Percentiles rank a stretch among this genome's conserved stretches.
phyloP scores from a whole-genome alignment of 1,139 yeast species.

The Kluyveromyces sp. region DNA sequence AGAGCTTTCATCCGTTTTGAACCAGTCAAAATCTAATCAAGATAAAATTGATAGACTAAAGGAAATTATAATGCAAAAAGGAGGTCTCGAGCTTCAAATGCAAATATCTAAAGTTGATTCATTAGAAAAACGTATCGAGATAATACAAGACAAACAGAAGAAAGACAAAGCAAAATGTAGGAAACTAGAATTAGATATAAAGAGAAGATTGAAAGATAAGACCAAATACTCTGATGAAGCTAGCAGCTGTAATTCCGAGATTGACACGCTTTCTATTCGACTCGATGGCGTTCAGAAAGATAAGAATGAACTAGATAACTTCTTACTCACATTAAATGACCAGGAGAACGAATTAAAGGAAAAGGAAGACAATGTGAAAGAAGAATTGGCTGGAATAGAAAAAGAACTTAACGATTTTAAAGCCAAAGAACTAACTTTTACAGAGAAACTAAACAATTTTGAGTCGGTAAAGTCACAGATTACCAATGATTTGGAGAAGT shows the following conservation, averaged over 20 bases:
- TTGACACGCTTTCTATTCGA: constrained; percentile 40
- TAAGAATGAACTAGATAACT: constrained; percentile 30
- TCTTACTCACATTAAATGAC: constrained; percentile 31
- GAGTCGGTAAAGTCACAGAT: constrained; percentile 39
- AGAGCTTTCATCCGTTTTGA: constrained; percentile 36
- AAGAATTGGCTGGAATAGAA: constrained; percentile 43
- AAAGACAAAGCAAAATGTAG: constrained; percentile 53
- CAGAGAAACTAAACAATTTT: constrained; percentile 56
- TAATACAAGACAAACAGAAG: constrained; percentile 51
- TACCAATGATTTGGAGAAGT: constrained; percentile 33
- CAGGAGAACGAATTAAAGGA: constrained; percentile 21
- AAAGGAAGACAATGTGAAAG: constrained; percentile 32
- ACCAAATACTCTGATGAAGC: constrained; percentile 25
- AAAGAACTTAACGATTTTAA: constrained; percentile 52
- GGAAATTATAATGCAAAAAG: constrained; percentile 78
- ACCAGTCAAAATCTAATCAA: constrained; percentile 54
- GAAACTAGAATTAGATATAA: constrained; percentile 61
- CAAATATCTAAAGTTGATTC: constrained; percentile 82
- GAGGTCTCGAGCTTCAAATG: constrained; percentile 77
- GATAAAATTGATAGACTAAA: constrained; percentile 52
- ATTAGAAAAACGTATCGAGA: constrained; percentile 57
- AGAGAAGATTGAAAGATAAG: constrained; percentile 44
- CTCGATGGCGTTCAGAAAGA: constrained; percentile 10
- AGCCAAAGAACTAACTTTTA: constrained; percentile 64
- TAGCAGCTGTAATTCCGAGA: constrained; percentile 40